phyloP scores from a whole-genome alignment of 768 basidiomycete species.

The Phanerochaete sordida region DNA sequence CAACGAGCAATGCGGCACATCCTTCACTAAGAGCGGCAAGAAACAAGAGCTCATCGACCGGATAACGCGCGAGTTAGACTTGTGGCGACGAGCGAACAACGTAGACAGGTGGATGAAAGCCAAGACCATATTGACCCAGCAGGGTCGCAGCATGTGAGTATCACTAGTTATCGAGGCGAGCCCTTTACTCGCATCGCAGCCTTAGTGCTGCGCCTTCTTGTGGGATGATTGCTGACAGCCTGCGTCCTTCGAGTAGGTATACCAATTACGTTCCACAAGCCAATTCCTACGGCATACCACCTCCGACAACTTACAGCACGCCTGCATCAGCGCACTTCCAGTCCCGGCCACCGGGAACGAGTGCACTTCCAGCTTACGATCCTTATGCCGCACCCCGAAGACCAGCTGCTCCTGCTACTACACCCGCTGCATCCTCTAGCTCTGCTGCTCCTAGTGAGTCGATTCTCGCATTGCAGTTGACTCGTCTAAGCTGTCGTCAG shows the following conservation, averaged over 20 bases:
- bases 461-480: not conserved
- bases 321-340: not conserved
- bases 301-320: not conserved
- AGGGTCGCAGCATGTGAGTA: constrained; percentile 72
- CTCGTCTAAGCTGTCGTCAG: constrained; percentile 30
- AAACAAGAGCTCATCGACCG: constrained; percentile 87
- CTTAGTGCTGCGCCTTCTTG: not conserved
- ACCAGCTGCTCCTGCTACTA: constrained; percentile 13
- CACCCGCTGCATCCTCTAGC: constrained; percentile 30
- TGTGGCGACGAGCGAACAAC: constrained; percentile 53
- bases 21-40: constrained; percentile 73
- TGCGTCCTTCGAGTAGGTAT: not conserved
- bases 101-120: constrained; percentile 70
- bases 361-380: constrained; percentile 23
- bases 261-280: not conserved
- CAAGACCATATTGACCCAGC: constrained; percentile 59
- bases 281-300: not conserved
- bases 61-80: constrained; percentile 55
- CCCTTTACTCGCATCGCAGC: not conserved
- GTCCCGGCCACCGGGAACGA: not conserved
- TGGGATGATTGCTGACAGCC: not conserved
- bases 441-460: constrained; percentile 30
- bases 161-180: not conserved
- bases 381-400: constrained; percentile 63
- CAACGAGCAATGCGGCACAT: constrained; percentile 72